Evolutionary conservation across 2,329 filamentous ascomycete species (phyloP), one percentile per base, ranked within the genome.

Genomic region (Penicillium sp.): DNA sequence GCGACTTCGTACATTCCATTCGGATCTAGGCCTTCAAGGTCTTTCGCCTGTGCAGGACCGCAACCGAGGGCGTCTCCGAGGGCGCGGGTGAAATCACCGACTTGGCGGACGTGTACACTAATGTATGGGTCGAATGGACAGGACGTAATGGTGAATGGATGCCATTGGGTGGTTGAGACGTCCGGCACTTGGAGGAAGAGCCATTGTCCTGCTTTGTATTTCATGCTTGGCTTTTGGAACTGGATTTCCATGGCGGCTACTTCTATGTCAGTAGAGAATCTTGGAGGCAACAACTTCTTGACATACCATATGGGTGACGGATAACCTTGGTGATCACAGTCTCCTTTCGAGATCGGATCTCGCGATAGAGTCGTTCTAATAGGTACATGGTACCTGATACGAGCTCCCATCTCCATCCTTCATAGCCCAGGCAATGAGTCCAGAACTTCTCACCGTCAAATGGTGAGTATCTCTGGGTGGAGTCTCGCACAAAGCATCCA

Each of bases 1-100:
- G 93, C 94, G 27, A 99, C 90, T 74, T 99, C 94, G 81, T 97
- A 99, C 90, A 97, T 96, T 49, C 92, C 93, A 79, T 90, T 89
- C 0, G 91, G 92, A 68, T 97, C 93, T 27, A 97, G 86, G 49
- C 87, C 88, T 51, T 96, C 90, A 73, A 96, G 94, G 43, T 97
- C 85, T 77, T 95, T 93, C 49, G 89, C 83, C 74, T 97, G 93
- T 1, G 92, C 88, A 5, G 84, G 79, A 65, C 93, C 94, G 27
- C 93, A 94, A 72, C 94, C 94, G n/a, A 97, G 85, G 9, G 93
- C 90, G 67, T 97, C 90, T 71, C 92, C 94, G n/a, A 99, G 84
- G n/a, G 88, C 86, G 58, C 87, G 86, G 12, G 94, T 99, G 71
- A 96, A 99, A 77, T 99, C 94, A 63, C 94, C 94, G 6, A 97